Evolutionary conservation across 495 filamentous ascomycete species (phyloP).

Genomic region (Aspergillus sclerotiicarbonarius): DNA sequence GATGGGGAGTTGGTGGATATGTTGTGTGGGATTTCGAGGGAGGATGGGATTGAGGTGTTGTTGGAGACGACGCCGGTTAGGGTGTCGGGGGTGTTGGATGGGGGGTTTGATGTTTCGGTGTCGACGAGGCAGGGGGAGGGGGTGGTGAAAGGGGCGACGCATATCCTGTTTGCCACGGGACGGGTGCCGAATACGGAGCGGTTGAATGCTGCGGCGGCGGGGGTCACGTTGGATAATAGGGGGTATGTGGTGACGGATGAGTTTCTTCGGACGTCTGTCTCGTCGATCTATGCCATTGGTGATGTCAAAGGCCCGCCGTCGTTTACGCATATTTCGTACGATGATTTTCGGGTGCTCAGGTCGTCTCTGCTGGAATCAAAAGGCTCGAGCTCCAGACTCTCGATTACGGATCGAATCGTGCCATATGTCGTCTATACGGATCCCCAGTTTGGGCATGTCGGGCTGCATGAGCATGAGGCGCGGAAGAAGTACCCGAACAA

Average conservation of each 20-base stretch:
- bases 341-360: constrained; percentile 53
- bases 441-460: constrained; percentile 52
- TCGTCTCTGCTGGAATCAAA: constrained; percentile 17
- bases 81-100: constrained; percentile 11
- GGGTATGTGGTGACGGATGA: constrained; percentile 43
- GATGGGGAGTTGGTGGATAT: constrained; percentile 40
- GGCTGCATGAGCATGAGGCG: constrained; percentile 39
- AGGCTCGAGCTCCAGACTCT: neutral
- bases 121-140: constrained; percentile 12
- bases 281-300: constrained; percentile 46
- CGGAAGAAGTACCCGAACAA: constrained; percentile 16
- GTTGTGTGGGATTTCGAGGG: constrained; percentile 34
- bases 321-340: constrained; percentile 56
- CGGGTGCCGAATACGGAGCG: constrained; percentile 45
- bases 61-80: constrained; percentile 23
- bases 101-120: constrained; percentile 10
- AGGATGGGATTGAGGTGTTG: constrained; percentile 40
- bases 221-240: constrained; percentile 28
- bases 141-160: constrained; percentile 32
- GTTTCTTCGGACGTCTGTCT: constrained; percentile 36
- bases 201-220: constrained; percentile 32
- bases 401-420: constrained; percentile 33
- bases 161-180: constrained; percentile 48
- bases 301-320: constrained; percentile 52
- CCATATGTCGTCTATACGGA: constrained; percentile 53